Evolutionary conservation across 768 basidiomycete genomes (phyloP).

Genomic region (Mycena crocata): DNA sequence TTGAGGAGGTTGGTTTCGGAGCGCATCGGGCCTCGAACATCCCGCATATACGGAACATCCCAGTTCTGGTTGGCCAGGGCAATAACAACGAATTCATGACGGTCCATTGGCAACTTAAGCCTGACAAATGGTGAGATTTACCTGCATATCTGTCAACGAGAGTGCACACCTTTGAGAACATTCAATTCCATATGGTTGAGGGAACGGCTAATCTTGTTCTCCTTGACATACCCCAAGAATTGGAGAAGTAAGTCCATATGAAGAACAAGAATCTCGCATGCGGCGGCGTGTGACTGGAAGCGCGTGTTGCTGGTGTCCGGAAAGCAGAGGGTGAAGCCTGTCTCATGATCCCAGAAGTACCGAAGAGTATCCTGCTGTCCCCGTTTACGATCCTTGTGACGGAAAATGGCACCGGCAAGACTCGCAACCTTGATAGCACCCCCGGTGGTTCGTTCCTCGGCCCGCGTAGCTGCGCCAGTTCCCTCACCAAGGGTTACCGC

Average conservation of each 20-base stretch:
- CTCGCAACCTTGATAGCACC: slow-evolving; percentile 34
- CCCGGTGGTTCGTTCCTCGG: slow-evolving; percentile 31
- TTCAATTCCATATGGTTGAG: too few relatives aligned
- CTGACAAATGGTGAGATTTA: too few relatives aligned
- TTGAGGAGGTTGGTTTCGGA: too few relatives aligned
- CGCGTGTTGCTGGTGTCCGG: too few relatives aligned
- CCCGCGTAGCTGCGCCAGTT: slow-evolving; percentile 15
- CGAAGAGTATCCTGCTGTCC: slow-evolving; percentile 32
- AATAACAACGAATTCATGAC: slow-evolving; percentile 32
- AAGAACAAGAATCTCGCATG: too few relatives aligned
- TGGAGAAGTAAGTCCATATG: too few relatives aligned
- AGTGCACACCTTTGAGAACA: too few relatives aligned
- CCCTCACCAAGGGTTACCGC: slow-evolving; percentile 6
- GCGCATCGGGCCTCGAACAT: too few relatives aligned
- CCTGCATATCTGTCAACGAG: too few relatives aligned
- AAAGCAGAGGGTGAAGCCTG: slow-evolving; percentile 29
- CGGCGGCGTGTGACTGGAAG: too few relatives aligned
- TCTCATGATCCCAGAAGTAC: slow-evolving; percentile 19
- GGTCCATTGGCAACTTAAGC: slow-evolving; percentile 6
- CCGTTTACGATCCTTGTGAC: slow-evolving; percentile 6
- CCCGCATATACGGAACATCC: slow-evolving; percentile 34
- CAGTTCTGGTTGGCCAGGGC: slow-evolving; percentile 17
- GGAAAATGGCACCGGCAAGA: slow-evolving; percentile 35
- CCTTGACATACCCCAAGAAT: too few relatives aligned
- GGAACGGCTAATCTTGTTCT: too few relatives aligned